Evolutionary conservation across 495 filamentous ascomycete genomes (phyloP), one percentile per base, ranked within the genome.

Genomic region (Pseudevernia furfuracea): DNA sequence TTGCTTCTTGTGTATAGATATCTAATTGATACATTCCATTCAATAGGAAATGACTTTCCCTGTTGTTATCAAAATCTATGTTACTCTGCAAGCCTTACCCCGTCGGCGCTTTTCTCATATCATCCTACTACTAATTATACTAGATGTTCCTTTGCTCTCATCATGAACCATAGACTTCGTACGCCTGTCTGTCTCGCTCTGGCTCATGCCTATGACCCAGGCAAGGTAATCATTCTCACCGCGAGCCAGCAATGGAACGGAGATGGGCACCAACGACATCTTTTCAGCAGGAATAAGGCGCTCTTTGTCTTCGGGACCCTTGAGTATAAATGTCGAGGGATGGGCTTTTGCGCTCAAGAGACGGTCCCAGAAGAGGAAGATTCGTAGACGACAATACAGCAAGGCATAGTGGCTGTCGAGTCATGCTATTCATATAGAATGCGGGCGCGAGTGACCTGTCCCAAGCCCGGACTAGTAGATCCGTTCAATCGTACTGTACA

Each of bases 381-480:
- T 8, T 57, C 28, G 15, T 57, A 57, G 55, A 57, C 55, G 55
- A 57, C 55, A 32, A n/a, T 57, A 57, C 55, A 57, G 55, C 55
- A 57, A 57, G 55, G 30, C 55, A 15, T 57, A 57, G 55, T 36
- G 55, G 55, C 8, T 57, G 32, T 57, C 55, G 55, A 32, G 30
- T 57, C 15, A 57, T 57, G 32, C 28, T 37, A 37, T 57, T 57
- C 55, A 15, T 57, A 32, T 57, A 17, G 19, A 57, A 30, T 32
- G 28, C 55, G 28, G 30, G 55, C 7, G 55, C 55, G 55, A 57
- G 55, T 57, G 55, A 37, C 55, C 28, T 37, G 15, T 57, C n/a
- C 55, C 55, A 57, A 57, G 55, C 43, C 32, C 55, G 55, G 55
- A 57, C 55, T 28, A 30, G 55, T 15, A 57, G 55, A 57, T 57